These are phyloP conservation scores for Hypoxylon fuscum DNA, from an alignment of 495 filamentous ascomycete species.

Conservation along the genomic window DNA sequence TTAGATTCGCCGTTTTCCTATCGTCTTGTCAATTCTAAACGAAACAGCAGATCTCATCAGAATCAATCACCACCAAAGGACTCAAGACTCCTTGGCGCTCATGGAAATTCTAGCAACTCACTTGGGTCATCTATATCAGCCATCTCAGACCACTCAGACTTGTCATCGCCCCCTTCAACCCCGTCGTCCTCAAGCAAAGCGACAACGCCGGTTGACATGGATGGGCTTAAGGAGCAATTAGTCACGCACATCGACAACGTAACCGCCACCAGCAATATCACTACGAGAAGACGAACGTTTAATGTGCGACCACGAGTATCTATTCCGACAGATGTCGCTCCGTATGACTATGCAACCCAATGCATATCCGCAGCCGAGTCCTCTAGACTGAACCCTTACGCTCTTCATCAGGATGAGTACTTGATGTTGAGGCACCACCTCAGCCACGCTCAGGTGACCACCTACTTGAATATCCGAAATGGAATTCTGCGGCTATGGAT, in stretches of 20 bases:
- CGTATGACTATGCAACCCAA: constrained; percentile 83
- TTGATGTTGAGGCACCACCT: constrained; percentile 79
- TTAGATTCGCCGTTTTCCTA: neutral
- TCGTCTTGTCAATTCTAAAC: constrained; percentile 28
- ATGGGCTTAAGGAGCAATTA: constrained; percentile 45
- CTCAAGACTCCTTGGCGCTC: constrained; percentile 22
- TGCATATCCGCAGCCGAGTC: constrained; percentile 88
- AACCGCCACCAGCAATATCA: constrained; percentile 7
- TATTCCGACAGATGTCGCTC: constrained; percentile 77
- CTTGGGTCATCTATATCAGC: constrained; percentile 45
- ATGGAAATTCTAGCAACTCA: constrained; percentile 30
- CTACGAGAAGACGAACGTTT: constrained; percentile 49
- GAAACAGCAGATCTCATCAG: constrained; percentile 23
- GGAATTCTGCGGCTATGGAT: constrained; percentile 92
- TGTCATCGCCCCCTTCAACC: constrained; percentile 55
- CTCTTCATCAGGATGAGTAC: constrained; percentile 88
- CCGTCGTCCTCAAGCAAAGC: constrained; percentile 60
- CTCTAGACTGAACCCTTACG: constrained; percentile 88
- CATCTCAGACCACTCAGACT: constrained; percentile 54
- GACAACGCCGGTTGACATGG: constrained; percentile 62
- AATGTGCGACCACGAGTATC: constrained; percentile 77
- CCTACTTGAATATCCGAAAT: constrained; percentile 97
- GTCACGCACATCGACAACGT: neutral
- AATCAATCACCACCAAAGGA: constrained; percentile 21
- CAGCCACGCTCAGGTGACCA: constrained; percentile 87